These are phyloP conservation scores for Coniferiporia sulphurascens DNA, from an alignment of 1,284 basidiomycete species.

Conservation along the genomic window DNA sequence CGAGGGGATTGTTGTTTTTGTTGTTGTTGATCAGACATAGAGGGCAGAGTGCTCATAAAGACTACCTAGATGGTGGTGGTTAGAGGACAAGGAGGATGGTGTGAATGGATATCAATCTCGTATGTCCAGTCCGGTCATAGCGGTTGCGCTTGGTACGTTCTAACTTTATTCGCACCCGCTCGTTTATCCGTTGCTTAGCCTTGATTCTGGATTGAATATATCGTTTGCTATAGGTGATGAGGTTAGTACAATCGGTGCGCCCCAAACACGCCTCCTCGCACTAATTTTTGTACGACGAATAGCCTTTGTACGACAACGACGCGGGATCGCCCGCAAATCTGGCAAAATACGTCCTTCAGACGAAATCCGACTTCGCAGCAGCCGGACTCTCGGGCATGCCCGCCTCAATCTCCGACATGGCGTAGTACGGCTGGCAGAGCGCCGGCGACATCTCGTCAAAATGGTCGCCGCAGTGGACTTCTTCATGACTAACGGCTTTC, in stretches of 20 bases:
- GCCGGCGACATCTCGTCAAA: constrained; percentile 1
- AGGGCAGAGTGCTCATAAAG: too few relatives aligned
- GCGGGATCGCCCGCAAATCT: constrained; percentile 7
- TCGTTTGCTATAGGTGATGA: neutral
- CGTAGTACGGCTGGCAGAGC: constrained; percentile 15
- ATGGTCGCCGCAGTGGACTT: constrained; percentile 13
- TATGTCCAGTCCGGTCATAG: neutral
- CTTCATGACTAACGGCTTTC: constrained; percentile 18
- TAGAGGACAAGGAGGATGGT: too few relatives aligned
- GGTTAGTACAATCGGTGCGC: neutral
- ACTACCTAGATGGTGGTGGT: too few relatives aligned
- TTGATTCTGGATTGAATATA: too few relatives aligned
- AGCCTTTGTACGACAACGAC: constrained; percentile 16
- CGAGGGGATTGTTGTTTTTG: too few relatives aligned
- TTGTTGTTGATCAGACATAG: too few relatives aligned
- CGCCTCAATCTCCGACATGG: constrained; percentile 16
- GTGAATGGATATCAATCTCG: too few relatives aligned
- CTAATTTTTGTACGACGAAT: neutral
- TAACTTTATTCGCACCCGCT: neutral
- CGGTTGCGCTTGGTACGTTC: neutral
- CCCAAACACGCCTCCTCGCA: too few relatives aligned
- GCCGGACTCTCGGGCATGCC: constrained; percentile 15
- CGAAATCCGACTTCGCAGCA: constrained; percentile 9
- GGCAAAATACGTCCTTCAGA: constrained; percentile 9
- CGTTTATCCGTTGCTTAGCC: too few relatives aligned